Evolutionary conservation across 2,329 filamentous ascomycete species (phyloP), one percentile per base, ranked within the genome.

Genomic region (Thermothelomyces thermophilus): DNA sequence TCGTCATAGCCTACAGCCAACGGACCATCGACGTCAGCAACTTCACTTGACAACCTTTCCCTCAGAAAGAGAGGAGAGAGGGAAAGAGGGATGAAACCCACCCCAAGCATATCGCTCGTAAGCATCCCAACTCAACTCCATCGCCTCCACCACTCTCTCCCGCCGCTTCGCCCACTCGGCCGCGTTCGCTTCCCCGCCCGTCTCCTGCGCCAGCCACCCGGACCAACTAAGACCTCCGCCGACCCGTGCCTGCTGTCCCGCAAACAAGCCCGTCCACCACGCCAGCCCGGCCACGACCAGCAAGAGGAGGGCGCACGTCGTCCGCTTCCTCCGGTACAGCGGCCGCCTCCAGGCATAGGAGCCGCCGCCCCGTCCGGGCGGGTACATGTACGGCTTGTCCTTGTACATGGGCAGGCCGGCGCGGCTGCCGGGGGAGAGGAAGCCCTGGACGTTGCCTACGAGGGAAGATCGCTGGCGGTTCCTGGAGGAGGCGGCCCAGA

Each of bases 91-190:
- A 10, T 20, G 24, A 19, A 43, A 75, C 83, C 60, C 79, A 89
- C 89, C 93, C 93, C 93, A 98, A 24, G 86, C 93, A 71, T 97
- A 85, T 63, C 87, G 82, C 66, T 90, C 86, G 67, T 98, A 98
- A 7, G 86, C 86, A 64, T 90, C 85, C 87, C 90, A 98, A 64
- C 90, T 96, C 58, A 93, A 71, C 66, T 86, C 79, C 68, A 98
- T 97, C 16, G 87, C 90, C 64, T 95, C 87, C 53, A 86, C 87
- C 3, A 98, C 93, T 57, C 79, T 80, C 58, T 94, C 81, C 61
- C 87, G 80, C 63, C 91, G 79, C 58, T 80, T 77, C 26, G 79
- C 68, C 93, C 93, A 98, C 64, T 95, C 79, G 24, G 24, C 24
- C 24, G 24, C 24, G 24, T 26, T 26, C 2, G 81, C 73, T 20